Evolutionary conservation across 108 stramenopile species (phyloP), one percentile per base, ranked within the genome.

Genomic region (Cyclotella sp.): DNA sequence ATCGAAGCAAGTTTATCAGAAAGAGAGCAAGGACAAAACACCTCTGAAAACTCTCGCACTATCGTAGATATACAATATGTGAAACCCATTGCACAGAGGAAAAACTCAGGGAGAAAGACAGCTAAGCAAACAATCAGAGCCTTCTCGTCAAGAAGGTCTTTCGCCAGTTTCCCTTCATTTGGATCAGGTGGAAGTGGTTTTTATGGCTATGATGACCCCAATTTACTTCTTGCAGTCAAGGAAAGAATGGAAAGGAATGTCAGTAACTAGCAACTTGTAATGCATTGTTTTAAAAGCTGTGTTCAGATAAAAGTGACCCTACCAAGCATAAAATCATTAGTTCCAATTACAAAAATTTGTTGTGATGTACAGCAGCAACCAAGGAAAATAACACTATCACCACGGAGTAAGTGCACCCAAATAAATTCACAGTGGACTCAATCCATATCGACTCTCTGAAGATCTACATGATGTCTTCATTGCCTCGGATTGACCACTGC

Each of bases 131-230:
- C 66, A 2, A 47, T 76, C 28, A 55, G 57, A 30, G 55, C 66
- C 19, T 76, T 76, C 49, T 49, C 59, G 8, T 30, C 40, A 29
- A 67, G 47, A 45, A 76, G 60, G 42, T 76, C 73, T 0, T 21
- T 75, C 1, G 3, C 51, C n/a, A 67, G 51, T 30, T 76, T 68
- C 19, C 22, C 64, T 18, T 68, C 75, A n/a, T 43, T 57, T 59
- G 59, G 29, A 1, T 75, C 73, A 22, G 2, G 11, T 42, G 58
- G 61, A 24, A 26, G 30, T 21, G 27, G 12, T 18, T 72, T 59
- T 30, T 18, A 49, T 28, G 71, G 71, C 21, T 72, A 72, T 19
- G 46, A 58, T 34, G 71, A 72, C 47, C 59, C 71, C 3, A 45
- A 44, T 18, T 28, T 72, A 12, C 24, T 72, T 6, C 13, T n/a